Conservation (phyloP, 2,329 filamentous ascomycete genomes). For the Tolypocladium ovalisporum region DNA sequence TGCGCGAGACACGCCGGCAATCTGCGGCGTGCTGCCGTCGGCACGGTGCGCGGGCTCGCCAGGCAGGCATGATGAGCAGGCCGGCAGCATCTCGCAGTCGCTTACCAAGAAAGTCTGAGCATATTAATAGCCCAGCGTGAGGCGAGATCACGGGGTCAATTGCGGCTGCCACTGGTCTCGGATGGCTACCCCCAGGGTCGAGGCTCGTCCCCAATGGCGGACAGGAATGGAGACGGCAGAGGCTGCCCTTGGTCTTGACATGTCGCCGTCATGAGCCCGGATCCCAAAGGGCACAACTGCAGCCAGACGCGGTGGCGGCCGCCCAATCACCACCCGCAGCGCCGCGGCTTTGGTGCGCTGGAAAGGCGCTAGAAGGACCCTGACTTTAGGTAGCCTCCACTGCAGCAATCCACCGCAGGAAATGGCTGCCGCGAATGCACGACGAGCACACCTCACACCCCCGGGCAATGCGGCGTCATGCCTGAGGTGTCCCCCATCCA, state of each 20-base stretch:
- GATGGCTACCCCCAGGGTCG: too few relatives aligned
- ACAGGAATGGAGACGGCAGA: background rate
- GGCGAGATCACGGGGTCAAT: background rate
- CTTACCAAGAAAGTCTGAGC: background rate
- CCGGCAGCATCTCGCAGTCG: background rate
- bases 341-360: background rate
- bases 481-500: background rate
- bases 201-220: background rate
- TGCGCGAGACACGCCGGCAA: background rate
- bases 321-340: background rate
- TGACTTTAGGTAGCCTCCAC: background rate
- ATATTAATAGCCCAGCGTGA: background rate
- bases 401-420: background rate
- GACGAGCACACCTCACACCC: too few relatives aligned
- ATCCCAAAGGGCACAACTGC: background rate
- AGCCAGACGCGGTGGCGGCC: background rate
- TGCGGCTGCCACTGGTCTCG: background rate
- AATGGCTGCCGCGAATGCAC: background rate
- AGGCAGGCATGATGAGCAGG: background rate
- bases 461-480: too few relatives aligned
- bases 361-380: background rate
- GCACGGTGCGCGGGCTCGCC: too few relatives aligned
- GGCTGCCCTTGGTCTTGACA: background rate
- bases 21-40: background rate
- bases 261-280: background rate